Evolutionary conservation across 192 early-diverging fungal species (phyloP), one percentile per base, ranked within the genome.

Genomic region (Mortierella claussenii): DNA sequence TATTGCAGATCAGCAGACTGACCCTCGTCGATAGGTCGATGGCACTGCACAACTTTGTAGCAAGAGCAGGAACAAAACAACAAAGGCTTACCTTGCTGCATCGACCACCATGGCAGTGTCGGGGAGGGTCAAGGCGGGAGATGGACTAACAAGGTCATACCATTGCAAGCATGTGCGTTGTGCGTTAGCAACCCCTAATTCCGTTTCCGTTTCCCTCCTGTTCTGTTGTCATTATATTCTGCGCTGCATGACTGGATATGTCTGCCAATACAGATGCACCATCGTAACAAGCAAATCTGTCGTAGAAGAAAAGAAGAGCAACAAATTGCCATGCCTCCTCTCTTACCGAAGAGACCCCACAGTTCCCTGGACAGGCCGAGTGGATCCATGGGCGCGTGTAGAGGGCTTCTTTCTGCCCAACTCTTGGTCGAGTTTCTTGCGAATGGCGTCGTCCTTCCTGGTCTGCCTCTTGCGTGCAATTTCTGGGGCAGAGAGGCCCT

Each of bases 391-490:
- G 11, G 65, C 60, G 28, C 76, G 40, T 34, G 65, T 78, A 9
- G 78, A n/a, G 8, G 63, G 53, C 24, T 73, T 53, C 60, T 67
- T 69, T 59, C 49, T 28, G 53, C 78, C 69, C 82, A 93, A 80
- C 47, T 93, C 91, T 36, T 87, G 85, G 55, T 90, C 91, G 4
- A 89, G 83, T 80, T 90, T 93, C 79, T 93, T 91, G 57, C 91
- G 86, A 57, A 93, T 91, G 53, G 86, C 86, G 59, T 85, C 83
- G 55, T 85, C 83, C 47, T 85, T 85, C 21, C 80, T 68, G n/a
- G 49, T 43, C 66, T 82, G 81, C 52, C 83, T 57, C 45, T 82
- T 80, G 33, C 79, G 55, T 1, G 79, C 79, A 27, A 74, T 42
- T 27, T 75, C 70, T 40, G 70, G 60, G 15, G 62, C 56, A 18